phyloP scores from a whole-genome alignment of 768 basidiomycete genomes.

The Serendipita indica region DNA sequence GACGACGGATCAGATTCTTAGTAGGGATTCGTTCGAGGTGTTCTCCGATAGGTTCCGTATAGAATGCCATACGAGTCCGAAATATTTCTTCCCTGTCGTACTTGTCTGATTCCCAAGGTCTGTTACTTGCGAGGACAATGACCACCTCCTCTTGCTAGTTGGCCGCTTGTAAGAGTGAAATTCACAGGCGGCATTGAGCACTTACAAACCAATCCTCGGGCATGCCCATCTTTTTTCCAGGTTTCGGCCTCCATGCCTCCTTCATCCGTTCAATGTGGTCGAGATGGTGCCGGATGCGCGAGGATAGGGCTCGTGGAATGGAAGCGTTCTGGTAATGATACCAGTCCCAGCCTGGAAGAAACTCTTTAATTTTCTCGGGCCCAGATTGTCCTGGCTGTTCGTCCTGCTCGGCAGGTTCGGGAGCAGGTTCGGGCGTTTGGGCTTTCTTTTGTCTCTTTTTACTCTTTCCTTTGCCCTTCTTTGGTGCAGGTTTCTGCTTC shows the following conservation, averaged over 20 bases:
- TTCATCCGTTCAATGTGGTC: background rate
- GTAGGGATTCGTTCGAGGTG: background rate
- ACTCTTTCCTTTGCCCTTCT: background rate
- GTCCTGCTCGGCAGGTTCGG: no score
- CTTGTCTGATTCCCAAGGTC: background rate
- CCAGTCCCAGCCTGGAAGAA: background rate
- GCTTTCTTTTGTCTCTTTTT: background rate
- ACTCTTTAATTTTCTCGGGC: no score
- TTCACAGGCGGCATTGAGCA: no score
- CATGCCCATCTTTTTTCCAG: background rate
- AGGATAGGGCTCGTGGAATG: no score
- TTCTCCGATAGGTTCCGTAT: background rate
- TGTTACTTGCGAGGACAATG: background rate
- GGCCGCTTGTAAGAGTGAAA: background rate
- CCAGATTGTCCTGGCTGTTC: no score
- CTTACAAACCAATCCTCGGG: background rate
- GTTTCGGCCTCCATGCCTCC: background rate
- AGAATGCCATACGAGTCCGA: background rate
- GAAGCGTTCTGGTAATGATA: background rate
- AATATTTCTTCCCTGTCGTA: background rate
- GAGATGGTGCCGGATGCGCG: background rate
- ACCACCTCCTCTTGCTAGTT: background rate
- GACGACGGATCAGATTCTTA: background rate
- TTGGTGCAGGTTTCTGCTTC: background rate
- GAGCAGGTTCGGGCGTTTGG: background rate